Base-by-base conservation (phyloP, 2,329 filamentous ascomycete genomes). In the Cladophialophora chaetospira region DNA sequence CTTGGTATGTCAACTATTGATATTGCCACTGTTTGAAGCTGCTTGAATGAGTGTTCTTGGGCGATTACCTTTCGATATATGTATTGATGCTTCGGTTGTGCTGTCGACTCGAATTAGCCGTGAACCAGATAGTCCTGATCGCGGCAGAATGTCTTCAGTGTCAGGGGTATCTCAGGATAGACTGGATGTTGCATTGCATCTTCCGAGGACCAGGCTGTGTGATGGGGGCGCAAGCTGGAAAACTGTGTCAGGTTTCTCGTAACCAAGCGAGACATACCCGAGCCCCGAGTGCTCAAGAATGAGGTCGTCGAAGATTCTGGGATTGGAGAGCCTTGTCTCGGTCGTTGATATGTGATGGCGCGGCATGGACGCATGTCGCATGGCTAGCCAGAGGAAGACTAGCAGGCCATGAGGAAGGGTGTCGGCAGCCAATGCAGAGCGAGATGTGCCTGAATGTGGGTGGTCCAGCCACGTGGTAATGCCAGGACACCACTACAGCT, bases 301-400 rank as follows among this genome's bases (percentile, higher is more conserved):
- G 36, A 42, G 26, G 35, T 51, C 36, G 23, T 19, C 5, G 15
- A 11, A 8, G 36, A 40, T 40, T 40, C 36, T 25, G 21, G 43
- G 45, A 54, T 54, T 59, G 52, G 42, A 52, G 45, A 59, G 57
- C 50, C 52, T 55, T 38, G 57, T 59, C 51, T 23, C 46, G 36
- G 33, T 29, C 15, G 13, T n/a, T 47, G 17, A n/a, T n/a, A 21
- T 29, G 31, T 38, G 40, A 51, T 44, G 33, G 31, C 38, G 42
- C 21, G 11, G n/a, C 29, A 5, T 19, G 38, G 21, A 43, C 26
- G 54, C 58, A 55, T 48, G 26, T 61, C 58, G 58, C 58, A 61
- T 57, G 54, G 54, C 58, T 61, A 61, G 46, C 58, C 49, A 19
- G 15, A 31, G 11, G 17, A 15, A 29, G 53, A 10, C 17, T 60